Percentiles rank a stretch among this genome's conserved stretches.
These are phyloP conservation scores for Plasmopara halstedii DNA, from an alignment of 352 stramenopile genomes.

Conservation along the genomic window DNA sequence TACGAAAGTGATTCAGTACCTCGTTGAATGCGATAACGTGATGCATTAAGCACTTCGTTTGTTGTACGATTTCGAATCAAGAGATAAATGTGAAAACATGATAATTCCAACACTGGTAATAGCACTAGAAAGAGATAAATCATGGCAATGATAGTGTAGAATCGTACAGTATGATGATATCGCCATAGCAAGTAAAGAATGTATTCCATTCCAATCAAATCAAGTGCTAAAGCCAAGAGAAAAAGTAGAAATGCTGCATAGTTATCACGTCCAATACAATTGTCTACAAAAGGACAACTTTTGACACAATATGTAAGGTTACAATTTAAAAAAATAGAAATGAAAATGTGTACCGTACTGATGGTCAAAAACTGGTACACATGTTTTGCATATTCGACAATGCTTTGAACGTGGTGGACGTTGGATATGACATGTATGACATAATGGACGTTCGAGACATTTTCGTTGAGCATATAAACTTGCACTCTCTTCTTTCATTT, in stretches of 20 bases:
- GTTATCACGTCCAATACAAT: slow-evolving; percentile 97
- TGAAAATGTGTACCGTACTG: slow-evolving; percentile 60
- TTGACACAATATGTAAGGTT: slow-evolving; percentile 17
- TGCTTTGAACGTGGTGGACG: slow-evolving; percentile 73
- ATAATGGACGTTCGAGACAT: slow-evolving; percentile 62
- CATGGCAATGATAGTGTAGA: slow-evolving; percentile 24
- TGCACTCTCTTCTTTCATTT: slow-evolving; percentile 9
- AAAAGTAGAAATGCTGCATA: slow-evolving; percentile 88
- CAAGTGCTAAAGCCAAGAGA: slow-evolving; percentile 32
- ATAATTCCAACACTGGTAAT: slow-evolving; percentile 43
- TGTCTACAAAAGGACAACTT: slow-evolving; percentile 96
- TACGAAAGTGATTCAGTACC: slow-evolving; percentile 29
- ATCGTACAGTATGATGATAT: slow-evolving; percentile 27
- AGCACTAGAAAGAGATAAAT: slow-evolving; percentile 44
- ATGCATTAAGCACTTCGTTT: slow-evolving; percentile 66
- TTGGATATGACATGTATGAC: slow-evolving; percentile 78
- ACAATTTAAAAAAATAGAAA: not conserved
- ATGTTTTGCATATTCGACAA: slow-evolving; percentile 89
- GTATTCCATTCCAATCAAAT: slow-evolving; percentile 50
- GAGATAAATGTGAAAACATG: slow-evolving; percentile 71
- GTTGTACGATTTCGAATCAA: slow-evolving; percentile 64
- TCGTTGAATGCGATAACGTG: slow-evolving; percentile 53
- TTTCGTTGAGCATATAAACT: slow-evolving; percentile 13
- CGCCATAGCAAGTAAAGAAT: slow-evolving; percentile 50
- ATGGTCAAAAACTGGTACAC: slow-evolving; percentile 96